Evolutionary conservation across 2,329 filamentous ascomycete genomes (phyloP).

Genomic region (Fusarium multiceps): DNA sequence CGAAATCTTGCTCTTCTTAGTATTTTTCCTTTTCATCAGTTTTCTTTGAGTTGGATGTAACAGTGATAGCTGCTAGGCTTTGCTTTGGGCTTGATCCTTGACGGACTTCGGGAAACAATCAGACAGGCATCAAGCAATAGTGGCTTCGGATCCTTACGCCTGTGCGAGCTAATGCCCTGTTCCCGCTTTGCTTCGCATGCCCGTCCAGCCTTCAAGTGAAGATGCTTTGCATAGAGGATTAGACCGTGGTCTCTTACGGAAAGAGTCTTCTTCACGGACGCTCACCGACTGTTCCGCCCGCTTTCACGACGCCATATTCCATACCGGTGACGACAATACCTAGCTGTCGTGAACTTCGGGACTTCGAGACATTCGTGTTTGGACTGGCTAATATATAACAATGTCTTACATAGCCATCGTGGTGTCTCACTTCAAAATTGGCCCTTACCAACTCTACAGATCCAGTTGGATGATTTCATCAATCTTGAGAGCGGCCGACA

Average conservation of each 20-base stretch:
- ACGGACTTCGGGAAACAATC: slow-evolving; percentile 15
- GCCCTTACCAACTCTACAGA: slow-evolving; percentile 1
- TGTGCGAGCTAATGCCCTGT: slow-evolving; percentile 43
- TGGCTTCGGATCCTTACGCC: slow-evolving; percentile 32
- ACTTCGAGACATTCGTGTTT: slow-evolving; percentile 25
- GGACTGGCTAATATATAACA: slow-evolving; percentile 16
- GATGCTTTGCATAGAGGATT: slow-evolving; percentile 42
- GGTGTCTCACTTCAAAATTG: slow-evolving; percentile 30
- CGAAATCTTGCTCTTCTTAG: slow-evolving; percentile 10
- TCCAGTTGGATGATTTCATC: slow-evolving; percentile 15
- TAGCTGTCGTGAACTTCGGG: slow-evolving; percentile 23
- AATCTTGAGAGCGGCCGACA: slow-evolving; percentile 19
- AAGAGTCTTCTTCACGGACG: slow-evolving; percentile 33
- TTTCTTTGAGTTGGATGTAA: slow-evolving; percentile 3
- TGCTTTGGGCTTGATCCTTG: slow-evolving; percentile 23
- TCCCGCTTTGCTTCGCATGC: slow-evolving; percentile 44
- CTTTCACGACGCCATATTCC: slow-evolving; percentile 21
- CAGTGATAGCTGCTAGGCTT: slow-evolving; percentile 24
- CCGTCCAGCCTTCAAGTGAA: slow-evolving; percentile 36
- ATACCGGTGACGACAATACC: slow-evolving; percentile 26
- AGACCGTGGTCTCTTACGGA: slow-evolving; percentile 30
- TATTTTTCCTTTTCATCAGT: slow-evolving; percentile 10
- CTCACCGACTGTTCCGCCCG: slow-evolving; percentile 45
- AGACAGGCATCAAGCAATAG: slow-evolving; percentile 36
- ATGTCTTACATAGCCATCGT: slow-evolving; percentile 37